phyloP scores from a whole-genome alignment of 306 rosid species.

The Oemleria cerasiformis region DNA sequence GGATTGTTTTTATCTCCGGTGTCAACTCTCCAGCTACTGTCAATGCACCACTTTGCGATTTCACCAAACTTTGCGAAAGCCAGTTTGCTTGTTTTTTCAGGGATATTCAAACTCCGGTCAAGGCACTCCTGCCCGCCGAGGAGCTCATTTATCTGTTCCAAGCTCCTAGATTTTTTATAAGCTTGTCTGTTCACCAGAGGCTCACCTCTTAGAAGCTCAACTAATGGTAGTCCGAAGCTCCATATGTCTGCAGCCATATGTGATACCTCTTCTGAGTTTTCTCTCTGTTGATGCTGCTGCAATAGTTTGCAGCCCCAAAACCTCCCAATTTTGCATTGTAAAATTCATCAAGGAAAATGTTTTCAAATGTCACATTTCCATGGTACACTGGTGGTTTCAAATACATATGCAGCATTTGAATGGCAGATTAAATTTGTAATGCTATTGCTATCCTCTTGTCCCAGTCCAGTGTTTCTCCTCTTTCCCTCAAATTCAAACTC shows the following conservation, averaged over 20 bases:
- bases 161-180: background rate
- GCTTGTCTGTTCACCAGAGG: background rate
- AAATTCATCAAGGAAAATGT: background rate
- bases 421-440: background rate
- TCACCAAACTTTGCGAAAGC: slow-evolving; percentile 9
- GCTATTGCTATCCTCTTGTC: slow-evolving; percentile 14
- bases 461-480: background rate
- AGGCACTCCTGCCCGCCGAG: background rate
- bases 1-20: background rate
- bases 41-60: slow-evolving; percentile 10
- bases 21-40: background rate
- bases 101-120: background rate
- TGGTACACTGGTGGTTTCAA: background rate
- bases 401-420: slow-evolving; percentile 16
- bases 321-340: slow-evolving; percentile 8
- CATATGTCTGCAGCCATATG: slow-evolving; percentile 12
- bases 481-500: slow-evolving; percentile 12
- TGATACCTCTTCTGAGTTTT: background rate
- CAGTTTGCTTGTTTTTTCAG: background rate
- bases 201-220: slow-evolving; percentile 8
- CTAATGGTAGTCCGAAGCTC: background rate
- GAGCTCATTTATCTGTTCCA: slow-evolving; percentile 9
- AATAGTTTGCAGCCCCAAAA: slow-evolving; percentile 11
- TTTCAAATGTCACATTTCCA: background rate
- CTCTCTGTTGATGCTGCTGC: slow-evolving; percentile 7